Base-by-base conservation (phyloP, 345 rosid genomes). In the Noccaea caerulescens region DNA sequence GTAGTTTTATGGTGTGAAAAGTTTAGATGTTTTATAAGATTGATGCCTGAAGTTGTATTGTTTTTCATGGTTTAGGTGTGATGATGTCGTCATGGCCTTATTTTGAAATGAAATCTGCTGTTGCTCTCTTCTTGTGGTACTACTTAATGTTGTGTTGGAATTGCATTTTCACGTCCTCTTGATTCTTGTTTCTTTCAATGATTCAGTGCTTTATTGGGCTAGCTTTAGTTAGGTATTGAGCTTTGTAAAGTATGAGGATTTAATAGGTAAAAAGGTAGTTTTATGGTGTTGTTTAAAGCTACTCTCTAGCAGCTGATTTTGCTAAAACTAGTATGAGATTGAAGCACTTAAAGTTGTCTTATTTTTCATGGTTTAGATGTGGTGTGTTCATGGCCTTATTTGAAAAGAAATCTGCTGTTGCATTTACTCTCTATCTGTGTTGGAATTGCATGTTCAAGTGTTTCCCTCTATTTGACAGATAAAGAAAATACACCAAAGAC, bases 401-500 rank as follows among this genome's bases (percentile, higher is more conserved):
- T 44, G 45, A 20, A 20, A 20, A 20, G 23, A 20, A 20, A 20
- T 20, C 23, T 20, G 23, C 23, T 20, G 23, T 20, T 20, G 23
- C 23, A 20, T 20, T 20, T 55, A 12, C 64, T 20, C 1, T 7
- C 44, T 27, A 3, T 14, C 43, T 66, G 47, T 67, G 56, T 68
- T 52, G 51, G 63, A 58, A 50, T 38, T 75, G 34, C 7, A 42
- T 49, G n/a, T 32, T 66, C 34, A 67, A 67, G 36, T 52, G 63
- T 67, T 68, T 60, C 7, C 14, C 1, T 60, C 20, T 57, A 4
- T 53, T 44, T 75, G 52, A 45, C 66, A 88, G 97, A 83, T 2
- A 83, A 80, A 72, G 97, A 82, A 42, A 82, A 72, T 63, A 84
- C 86, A 67, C 96, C 96, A 0, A 86, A 77, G 79, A 80, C 76